Evolutionary conservation across 169 alveolate species (phyloP), one percentile per base, ranked within the genome.

Genomic region (Ichthyophthirius multifiliis): DNA sequence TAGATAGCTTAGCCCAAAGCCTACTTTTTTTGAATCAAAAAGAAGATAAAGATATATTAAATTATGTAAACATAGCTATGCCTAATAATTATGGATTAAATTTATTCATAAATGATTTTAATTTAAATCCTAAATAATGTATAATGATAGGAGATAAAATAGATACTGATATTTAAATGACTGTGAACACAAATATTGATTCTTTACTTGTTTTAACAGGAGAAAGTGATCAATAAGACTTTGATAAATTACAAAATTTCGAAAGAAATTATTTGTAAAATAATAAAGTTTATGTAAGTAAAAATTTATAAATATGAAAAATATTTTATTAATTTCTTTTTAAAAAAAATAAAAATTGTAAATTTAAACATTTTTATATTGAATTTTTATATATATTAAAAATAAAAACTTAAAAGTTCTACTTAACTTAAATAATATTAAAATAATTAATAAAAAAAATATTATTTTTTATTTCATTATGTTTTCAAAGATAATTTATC

Each of bases 61-160:
- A 16, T 15, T 27, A 16, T 15, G 13, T 55, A 20, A 55, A 55
- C 13, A 15, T 55, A 55, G 23, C 71, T 3, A 55, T 27, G 16
- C 71, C 71, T 2, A 55, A 27, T 27, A 39, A 55, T 5, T 55
- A 55, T 55, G 71, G 43, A 3, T 27, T 55, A 20, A 15, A 15
- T 3, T 55, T 27, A 55, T 55, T 55, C 31, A 39, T 55, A 2
- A 55, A 55, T 10, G 71, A 55, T n/a, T 55, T 55, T 23, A 55
- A 55, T 18, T 39, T 55, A 6, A 23, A 55, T 10, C 31, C 31
- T 27, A 27, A 23, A 27, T 27, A 55, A 55, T 55, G 43, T 18
- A 39, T 55, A 10, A 55, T 55, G 71, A 55, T 55, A 3, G 71
- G 71, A 2, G 71, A 55, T 55, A 55, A 55, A 55, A 55, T 55